Evolutionary conservation across 164 flowering plant species (phyloP).

Genomic region (Umbellularia californica): DNA sequence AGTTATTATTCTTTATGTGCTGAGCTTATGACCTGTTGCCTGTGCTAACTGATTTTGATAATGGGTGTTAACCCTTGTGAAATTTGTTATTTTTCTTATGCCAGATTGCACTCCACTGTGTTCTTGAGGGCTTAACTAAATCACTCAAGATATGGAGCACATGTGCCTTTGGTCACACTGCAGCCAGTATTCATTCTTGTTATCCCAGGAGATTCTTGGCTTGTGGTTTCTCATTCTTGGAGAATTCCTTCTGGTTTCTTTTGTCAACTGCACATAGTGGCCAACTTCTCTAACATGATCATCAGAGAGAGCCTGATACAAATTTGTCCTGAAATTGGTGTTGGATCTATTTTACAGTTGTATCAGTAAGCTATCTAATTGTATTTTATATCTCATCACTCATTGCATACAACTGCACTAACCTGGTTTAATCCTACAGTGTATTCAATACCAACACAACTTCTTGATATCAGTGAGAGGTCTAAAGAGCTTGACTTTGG

Average conservation of each 20-base stretch:
- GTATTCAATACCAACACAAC: too few species aligned
- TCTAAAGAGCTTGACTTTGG: conserved; percentile 15
- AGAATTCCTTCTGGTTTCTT: conserved; percentile 70
- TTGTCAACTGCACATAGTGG: conserved; percentile 93
- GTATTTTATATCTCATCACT: conserved; percentile 1
- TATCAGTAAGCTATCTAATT: conserved; percentile 40
- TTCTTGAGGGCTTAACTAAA: conserved; percentile 23
- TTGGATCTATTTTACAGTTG: conserved; percentile 47
- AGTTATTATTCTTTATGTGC: background rate
- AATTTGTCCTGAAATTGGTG: conserved; percentile 45
- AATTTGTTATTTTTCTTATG: background rate
- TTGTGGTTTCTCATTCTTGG: conserved; percentile 71
- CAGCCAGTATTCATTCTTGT: conserved; percentile 44
- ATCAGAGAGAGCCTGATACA: conserved; percentile 52
- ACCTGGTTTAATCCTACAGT: too few species aligned
- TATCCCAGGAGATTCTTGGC: conserved; percentile 79
- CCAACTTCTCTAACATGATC: conserved; percentile 34
- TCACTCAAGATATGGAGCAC: conserved; percentile 75
- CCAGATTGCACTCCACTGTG: conserved; percentile 48
- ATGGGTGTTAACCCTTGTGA: too few species aligned
- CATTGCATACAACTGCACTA: conserved; percentile 9
- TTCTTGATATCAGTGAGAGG: conserved; percentile 17
- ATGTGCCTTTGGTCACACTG: conserved; percentile 53
- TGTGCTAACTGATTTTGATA: too few species aligned
- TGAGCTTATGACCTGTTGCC: background rate